Percentiles rank a stretch among this genome's conserved stretches.
These are phyloP conservation scores for Rosa lucieae DNA, from an alignment of 306 rosid genomes.

Conservation along the genomic window DNA sequence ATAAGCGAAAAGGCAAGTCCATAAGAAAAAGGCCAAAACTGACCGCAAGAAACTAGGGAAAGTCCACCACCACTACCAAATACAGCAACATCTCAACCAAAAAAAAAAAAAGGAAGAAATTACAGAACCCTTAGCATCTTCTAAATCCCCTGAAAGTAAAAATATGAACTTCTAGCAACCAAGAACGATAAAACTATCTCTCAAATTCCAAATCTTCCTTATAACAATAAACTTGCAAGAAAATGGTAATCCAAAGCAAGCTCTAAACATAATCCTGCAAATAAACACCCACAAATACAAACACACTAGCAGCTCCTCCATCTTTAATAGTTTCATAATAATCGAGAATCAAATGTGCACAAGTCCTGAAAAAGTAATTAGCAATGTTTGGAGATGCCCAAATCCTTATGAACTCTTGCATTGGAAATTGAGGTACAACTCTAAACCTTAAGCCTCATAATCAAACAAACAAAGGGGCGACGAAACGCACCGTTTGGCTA, in stretches of 20 bases:
- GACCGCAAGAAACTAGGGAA: not conserved
- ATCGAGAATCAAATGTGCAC: not conserved
- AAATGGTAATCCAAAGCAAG: not conserved
- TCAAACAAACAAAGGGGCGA: not conserved
- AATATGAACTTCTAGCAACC: not conserved
- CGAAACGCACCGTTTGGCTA: slow-evolving; percentile 23
- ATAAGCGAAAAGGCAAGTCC: not conserved
- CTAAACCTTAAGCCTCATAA: not conserved
- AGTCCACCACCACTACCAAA: not conserved
- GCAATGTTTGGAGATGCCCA: no score
- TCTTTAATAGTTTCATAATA: no score
- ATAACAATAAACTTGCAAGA: no score
- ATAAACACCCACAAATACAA: not conserved
- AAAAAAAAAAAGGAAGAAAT: not conserved
- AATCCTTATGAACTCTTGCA: no score
- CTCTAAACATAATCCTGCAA: not conserved
- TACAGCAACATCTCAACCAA: no score
- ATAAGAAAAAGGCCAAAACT: no score
- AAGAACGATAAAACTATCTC: no score
- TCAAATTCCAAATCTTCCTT: not conserved
- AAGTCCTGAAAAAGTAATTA: not conserved
- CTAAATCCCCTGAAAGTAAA: not conserved
- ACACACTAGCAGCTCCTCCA: no score
- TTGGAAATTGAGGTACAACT: not conserved
- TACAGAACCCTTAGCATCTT: no score